phyloP scores from a whole-genome alignment of 305 asterid genomes.

The Solanum hybrid region DNA sequence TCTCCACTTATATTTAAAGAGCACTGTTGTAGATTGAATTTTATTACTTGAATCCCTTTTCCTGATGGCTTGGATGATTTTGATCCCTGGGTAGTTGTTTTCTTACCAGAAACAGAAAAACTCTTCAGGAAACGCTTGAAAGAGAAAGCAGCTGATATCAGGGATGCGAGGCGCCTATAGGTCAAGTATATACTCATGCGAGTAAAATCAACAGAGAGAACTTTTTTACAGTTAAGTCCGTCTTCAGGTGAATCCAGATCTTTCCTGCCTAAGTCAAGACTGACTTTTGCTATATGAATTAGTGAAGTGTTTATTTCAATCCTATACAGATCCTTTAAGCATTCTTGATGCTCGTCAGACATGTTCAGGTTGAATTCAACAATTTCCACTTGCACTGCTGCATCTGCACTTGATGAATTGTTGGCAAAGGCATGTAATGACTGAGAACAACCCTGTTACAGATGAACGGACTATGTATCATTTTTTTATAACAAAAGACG shows the following conservation, averaged over 20 bases:
- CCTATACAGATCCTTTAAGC: slow-evolving; percentile 75
- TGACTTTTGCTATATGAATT: slow-evolving; percentile 78
- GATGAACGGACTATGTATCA: slow-evolving; percentile 13
- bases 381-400: slow-evolving; percentile 70
- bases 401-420: slow-evolving; percentile 71
- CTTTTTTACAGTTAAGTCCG: slow-evolving; percentile 46
- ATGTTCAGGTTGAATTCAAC: slow-evolving; percentile 85
- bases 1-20: slow-evolving; percentile 65
- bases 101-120: slow-evolving; percentile 54
- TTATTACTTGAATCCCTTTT: slow-evolving; percentile 77
- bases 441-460: slow-evolving; percentile 78
- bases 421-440: slow-evolving; percentile 75
- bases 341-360: slow-evolving; percentile 97
- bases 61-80: slow-evolving; percentile 76
- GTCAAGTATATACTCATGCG: slow-evolving; percentile 80
- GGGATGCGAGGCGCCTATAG: slow-evolving; percentile 79
- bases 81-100: slow-evolving; percentile 41
- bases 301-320: slow-evolving; percentile 81
- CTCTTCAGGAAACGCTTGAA: slow-evolving; percentile 53
- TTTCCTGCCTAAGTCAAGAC: slow-evolving; percentile 83
- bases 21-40: slow-evolving; percentile 82
- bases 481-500: neutral
- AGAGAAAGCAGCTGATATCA: slow-evolving; percentile 72
- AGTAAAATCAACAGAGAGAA: slow-evolving; percentile 74
- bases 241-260: slow-evolving; percentile 71